Conservation (phyloP, 2,329 filamentous ascomycete genomes). For the Amauroascus verrucosus region DNA sequence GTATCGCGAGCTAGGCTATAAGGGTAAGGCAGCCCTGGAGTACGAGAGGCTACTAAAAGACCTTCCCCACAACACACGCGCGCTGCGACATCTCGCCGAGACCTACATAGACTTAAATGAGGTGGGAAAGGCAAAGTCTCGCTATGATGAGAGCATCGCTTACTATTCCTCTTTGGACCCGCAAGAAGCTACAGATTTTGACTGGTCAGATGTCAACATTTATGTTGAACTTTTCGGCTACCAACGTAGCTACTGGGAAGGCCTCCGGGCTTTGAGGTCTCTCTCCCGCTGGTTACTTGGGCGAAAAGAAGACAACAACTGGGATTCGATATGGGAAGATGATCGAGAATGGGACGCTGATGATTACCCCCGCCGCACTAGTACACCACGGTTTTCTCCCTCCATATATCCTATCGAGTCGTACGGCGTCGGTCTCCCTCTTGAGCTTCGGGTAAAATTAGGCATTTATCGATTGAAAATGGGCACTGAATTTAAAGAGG, state of each 20-base stretch:
- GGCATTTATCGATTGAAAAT: constrained; percentile 71
- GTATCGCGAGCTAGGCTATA: constrained; percentile 42
- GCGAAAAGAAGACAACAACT: constrained; percentile 61
- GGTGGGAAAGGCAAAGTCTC: constrained; percentile 38
- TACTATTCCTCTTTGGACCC: constrained; percentile 39
- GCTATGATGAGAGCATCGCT: constrained; percentile 45
- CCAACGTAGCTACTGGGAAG: constrained; percentile 52
- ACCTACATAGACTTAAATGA: constrained; percentile 45
- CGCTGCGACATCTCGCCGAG: constrained; percentile 48
- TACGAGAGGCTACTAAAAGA: constrained; percentile 47
- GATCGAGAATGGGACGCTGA: constrained; percentile 82
- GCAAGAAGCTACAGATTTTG: constrained; percentile 38
- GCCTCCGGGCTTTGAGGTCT: constrained; percentile 58
- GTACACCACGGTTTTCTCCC: constrained; percentile 51
- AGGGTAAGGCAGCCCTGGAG: constrained; percentile 39
- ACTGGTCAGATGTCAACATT: constrained; percentile 76
- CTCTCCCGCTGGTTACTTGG: constrained; percentile 75
- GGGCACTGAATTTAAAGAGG: constrained; percentile 50
- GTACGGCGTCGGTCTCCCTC: constrained; percentile 65
- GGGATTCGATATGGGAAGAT: constrained; percentile 62
- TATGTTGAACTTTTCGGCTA: constrained; percentile 72
- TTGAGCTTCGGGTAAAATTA: constrained; percentile 74
- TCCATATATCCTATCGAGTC: constrained; percentile 44
- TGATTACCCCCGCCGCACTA: constrained; percentile 54
- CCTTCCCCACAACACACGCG: constrained; percentile 44